A percentile compares a stretch with the other conserved stretches of the same genome.
Evolutionary conservation across 345 rosid species (phyloP).

Genomic region (Cardamine resedifolia): DNA sequence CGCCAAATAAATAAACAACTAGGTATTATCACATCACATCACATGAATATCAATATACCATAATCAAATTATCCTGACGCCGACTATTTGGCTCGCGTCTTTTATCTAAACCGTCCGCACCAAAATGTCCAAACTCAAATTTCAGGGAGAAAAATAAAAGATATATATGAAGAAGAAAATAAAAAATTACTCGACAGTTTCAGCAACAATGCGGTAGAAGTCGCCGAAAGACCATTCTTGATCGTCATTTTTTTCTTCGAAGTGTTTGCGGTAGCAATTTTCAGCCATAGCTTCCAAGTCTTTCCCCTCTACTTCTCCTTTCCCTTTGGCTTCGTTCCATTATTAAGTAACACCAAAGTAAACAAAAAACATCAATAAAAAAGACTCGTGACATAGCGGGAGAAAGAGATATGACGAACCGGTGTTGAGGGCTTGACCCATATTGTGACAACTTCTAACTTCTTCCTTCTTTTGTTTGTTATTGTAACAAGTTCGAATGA

Average conservation of each 20-base stretch:
- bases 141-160: background rate
- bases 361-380: background rate
- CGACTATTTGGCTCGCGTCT: constrained; percentile 3
- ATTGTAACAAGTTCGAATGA: constrained; percentile 17
- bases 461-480: background rate
- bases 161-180: background rate
- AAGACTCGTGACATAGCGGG: background rate
- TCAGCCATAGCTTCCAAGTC: constrained; percentile 45
- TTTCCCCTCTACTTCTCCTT: constrained; percentile 40
- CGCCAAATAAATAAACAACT: background rate
- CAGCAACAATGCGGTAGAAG: constrained; percentile 54
- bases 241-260: constrained; percentile 11
- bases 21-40: background rate
- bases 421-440: constrained; percentile 40
- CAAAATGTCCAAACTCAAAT: background rate
- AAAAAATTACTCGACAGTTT: constrained; percentile 55
- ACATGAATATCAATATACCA: background rate
- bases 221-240: constrained; percentile 34
- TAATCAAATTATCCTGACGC: constrained; percentile 7
- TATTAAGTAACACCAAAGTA: background rate
- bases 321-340: constrained; percentile 43
- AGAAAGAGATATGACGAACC: constrained; percentile 31
- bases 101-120: background rate
- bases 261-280: constrained; percentile 42
- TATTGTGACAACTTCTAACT: constrained; percentile 6